Conservation (phyloP, 768 basidiomycete species). For the Dentipellis fragilis region DNA sequence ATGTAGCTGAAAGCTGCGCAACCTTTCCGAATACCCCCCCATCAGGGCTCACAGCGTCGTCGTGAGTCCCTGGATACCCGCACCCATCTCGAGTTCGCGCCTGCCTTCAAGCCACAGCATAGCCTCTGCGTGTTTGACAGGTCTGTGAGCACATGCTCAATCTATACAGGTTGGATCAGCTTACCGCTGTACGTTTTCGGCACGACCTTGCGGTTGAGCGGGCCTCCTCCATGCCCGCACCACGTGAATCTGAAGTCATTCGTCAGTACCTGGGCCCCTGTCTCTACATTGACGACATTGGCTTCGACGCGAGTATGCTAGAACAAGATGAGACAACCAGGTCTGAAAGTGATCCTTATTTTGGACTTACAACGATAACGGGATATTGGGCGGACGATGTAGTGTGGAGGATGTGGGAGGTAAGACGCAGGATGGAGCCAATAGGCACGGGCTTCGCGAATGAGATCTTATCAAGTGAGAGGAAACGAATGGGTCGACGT, state of each 20-base stretch:
- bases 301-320: conserved; percentile 68
- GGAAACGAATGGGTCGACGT: conserved; percentile 54
- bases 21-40: no score
- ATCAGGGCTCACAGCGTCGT: no score
- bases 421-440: conserved; percentile 68
- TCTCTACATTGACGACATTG: conserved; percentile 59
- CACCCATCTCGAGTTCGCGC: conserved; percentile 60
- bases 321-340: background rate
- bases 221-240: conserved; percentile 33
- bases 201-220: conserved; percentile 38
- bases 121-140: conserved; percentile 41
- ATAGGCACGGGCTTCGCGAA: conserved; percentile 78
- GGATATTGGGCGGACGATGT: conserved; percentile 36
- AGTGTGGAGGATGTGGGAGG: conserved; percentile 59
- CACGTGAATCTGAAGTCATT: conserved; percentile 76
- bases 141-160: conserved; percentile 8
- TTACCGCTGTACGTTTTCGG: conserved; percentile 64
- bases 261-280: conserved; percentile 54
- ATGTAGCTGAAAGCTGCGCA: no score
- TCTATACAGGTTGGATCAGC: conserved; percentile 9
- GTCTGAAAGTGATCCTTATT: background rate
- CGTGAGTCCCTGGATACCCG: conserved; percentile 40
- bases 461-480: conserved; percentile 71
- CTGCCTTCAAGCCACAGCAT: conserved; percentile 82
- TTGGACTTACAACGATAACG: conserved; percentile 45